Evolutionary conservation across 2,329 filamentous ascomycete genomes (phyloP).

Genomic region (Aspergillus sergii): DNA sequence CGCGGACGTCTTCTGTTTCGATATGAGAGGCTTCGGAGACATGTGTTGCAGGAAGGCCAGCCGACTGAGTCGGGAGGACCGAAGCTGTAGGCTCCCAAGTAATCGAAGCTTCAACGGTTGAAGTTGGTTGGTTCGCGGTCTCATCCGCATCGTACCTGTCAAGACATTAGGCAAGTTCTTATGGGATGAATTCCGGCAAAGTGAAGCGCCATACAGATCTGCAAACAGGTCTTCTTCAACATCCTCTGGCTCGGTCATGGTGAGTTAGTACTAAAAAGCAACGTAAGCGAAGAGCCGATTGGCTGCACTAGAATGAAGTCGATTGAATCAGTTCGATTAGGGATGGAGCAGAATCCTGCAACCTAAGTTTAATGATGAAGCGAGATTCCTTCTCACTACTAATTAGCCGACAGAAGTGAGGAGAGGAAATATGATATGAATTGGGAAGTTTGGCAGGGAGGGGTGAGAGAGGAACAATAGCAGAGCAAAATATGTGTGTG

Average conservation of each 20-base stretch:
- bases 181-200: background rate
- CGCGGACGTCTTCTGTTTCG: constrained; percentile 24
- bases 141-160: constrained; percentile 70
- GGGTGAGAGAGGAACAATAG: constrained; percentile 19
- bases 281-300: constrained; percentile 11
- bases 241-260: constrained; percentile 78
- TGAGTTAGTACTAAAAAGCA: constrained; percentile 27
- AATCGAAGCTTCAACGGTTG: constrained; percentile 41
- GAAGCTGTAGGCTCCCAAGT: constrained; percentile 37
- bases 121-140: constrained; percentile 40
- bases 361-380: background rate
- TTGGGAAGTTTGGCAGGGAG: constrained; percentile 9
- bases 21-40: constrained; percentile 34
- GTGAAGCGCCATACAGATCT: constrained; percentile 71
- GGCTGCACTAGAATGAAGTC: background rate
- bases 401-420: background rate
- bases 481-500: constrained; percentile 7
- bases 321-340: background rate
- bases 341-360: background rate
- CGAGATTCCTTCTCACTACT: background rate
- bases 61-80: constrained; percentile 30
- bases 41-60: constrained; percentile 38
- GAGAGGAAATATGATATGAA: background rate
- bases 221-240: constrained; percentile 95
- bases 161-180: constrained; percentile 15